A percentile compares a stretch with the other conserved stretches of the same genome.
phyloP scores from a whole-genome alignment of 805 yeast species.

The Ogataea angusta region DNA sequence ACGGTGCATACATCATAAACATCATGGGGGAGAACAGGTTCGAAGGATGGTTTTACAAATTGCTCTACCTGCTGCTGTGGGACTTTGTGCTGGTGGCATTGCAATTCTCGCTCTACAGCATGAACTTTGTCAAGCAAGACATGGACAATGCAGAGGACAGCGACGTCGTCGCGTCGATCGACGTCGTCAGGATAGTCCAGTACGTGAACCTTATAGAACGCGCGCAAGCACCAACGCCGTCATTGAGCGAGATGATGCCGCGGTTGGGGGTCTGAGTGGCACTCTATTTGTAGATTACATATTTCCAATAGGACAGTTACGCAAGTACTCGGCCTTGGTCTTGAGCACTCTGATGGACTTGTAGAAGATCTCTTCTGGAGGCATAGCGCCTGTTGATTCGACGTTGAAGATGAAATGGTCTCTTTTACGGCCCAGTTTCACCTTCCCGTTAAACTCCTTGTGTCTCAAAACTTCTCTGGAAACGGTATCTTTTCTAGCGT shows the following conservation, averaged over 20 bases:
- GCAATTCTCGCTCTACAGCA: constrained; percentile 31
- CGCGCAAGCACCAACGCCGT: constrained; percentile 16
- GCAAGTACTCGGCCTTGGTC: constrained; percentile 77
- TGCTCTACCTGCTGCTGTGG: constrained; percentile 25
- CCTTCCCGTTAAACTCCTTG: constrained; percentile 84
- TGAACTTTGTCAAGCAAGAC: constrained; percentile 32
- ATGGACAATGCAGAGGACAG: constrained; percentile 23
- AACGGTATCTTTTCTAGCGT: constrained; percentile 93
- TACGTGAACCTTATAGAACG: constrained; percentile 1
- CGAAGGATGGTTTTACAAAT: constrained; percentile 25
- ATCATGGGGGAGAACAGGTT: constrained; percentile 44
- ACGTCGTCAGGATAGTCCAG: constrained; percentile 2
- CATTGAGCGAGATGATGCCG: constrained; percentile 6
- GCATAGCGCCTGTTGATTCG: constrained; percentile 95
- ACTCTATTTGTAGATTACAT: constrained; percentile 9
- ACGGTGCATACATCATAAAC: constrained; percentile 41
- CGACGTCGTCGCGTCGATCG: constrained; percentile 11
- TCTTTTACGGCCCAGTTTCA: constrained; percentile 84
- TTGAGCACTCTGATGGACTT: constrained; percentile 83
- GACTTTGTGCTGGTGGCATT: constrained; percentile 31
- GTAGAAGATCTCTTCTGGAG: constrained; percentile 93
- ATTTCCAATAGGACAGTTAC: constrained; percentile 69
- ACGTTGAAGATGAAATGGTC: constrained; percentile 93
- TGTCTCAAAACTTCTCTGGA: constrained; percentile 95
- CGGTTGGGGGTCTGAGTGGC: constrained; percentile 1